phyloP scores from a whole-genome alignment of 2,329 filamentous ascomycete genomes.

The Emericellopsis atlantica region DNA sequence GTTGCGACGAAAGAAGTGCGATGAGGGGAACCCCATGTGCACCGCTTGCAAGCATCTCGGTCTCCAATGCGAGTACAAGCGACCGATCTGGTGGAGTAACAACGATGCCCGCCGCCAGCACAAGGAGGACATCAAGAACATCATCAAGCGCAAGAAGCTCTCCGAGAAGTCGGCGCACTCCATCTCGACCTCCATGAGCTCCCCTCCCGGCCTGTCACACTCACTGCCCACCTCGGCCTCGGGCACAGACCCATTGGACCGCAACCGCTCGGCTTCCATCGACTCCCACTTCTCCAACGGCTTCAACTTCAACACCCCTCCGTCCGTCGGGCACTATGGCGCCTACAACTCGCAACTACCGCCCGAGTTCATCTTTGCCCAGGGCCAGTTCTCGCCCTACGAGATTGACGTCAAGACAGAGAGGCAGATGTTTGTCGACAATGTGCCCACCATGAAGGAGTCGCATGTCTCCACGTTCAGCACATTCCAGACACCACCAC shows the following conservation, averaged over 20 bases:
- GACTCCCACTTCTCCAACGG: constrained; percentile 65
- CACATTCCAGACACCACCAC: constrained; percentile 73
- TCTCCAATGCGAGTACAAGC: constrained; percentile 88
- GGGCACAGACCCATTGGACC: constrained; percentile 61
- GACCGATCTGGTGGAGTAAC: constrained; percentile 96
- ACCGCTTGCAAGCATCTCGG: constrained; percentile 62
- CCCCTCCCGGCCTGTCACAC: constrained; percentile 68
- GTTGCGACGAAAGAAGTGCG: constrained; percentile 56
- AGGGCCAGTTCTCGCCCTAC: constrained; percentile 58
- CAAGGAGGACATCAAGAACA: constrained; percentile 93
- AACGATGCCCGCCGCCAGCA: constrained; percentile 72
- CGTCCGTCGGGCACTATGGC: constrained; percentile 38
- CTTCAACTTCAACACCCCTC: constrained; percentile 61
- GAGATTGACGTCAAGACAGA: constrained; percentile 96
- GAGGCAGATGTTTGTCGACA: constrained; percentile 84
- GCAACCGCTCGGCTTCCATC: constrained; percentile 64
- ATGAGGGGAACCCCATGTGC: constrained; percentile 50
- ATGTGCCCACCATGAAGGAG: constrained; percentile 73
- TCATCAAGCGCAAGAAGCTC: constrained; percentile 95
- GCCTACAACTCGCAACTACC: constrained; percentile 53
- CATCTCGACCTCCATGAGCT: constrained; percentile 44
- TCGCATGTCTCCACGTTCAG: constrained; percentile 87
- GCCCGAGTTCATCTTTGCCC: constrained; percentile 40
- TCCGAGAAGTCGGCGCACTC: constrained; percentile 63
- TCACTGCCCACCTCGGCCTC: constrained; percentile 72